Conservation (phyloP, 495 filamentous ascomycete species). For the Parathielavia hyrcaniae region DNA sequence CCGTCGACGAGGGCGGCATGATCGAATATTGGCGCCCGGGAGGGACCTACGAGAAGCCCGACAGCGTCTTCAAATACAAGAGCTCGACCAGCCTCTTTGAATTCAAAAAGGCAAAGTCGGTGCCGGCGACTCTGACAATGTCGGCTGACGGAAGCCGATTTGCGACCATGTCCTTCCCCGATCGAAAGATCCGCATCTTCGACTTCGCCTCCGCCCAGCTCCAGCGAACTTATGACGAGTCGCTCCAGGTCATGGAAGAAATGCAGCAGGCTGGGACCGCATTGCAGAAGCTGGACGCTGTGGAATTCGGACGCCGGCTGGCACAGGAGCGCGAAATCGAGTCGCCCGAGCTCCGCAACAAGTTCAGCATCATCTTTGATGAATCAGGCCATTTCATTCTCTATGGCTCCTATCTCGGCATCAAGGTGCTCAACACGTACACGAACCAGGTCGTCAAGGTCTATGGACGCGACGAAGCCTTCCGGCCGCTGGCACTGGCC, state of each 20-base stretch:
- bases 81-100: slow-evolving; percentile 90
- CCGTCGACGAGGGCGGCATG: slow-evolving; percentile 87
- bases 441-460: slow-evolving; percentile 85
- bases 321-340: slow-evolving; percentile 85
- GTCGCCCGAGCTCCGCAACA: slow-evolving; percentile 53
- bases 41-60: slow-evolving; percentile 78
- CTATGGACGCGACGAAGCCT: slow-evolving; percentile 81
- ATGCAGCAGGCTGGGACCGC: slow-evolving; percentile 92
- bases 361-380: slow-evolving; percentile 85
- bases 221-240: slow-evolving; percentile 90
- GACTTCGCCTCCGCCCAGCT: slow-evolving; percentile 86
- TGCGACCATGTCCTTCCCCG: slow-evolving; percentile 85
- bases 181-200: slow-evolving; percentile 86
- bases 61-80: slow-evolving; percentile 86
- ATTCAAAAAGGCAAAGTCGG: slow-evolving; percentile 90
- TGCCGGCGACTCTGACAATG: slow-evolving; percentile 76
- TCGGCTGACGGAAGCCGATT: slow-evolving; percentile 81
- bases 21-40: slow-evolving; percentile 91
- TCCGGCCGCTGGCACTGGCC: slow-evolving; percentile 72
- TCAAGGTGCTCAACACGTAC: slow-evolving; percentile 90
- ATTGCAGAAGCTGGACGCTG: slow-evolving; percentile 67
- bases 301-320: slow-evolving; percentile 87
- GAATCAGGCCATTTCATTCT: slow-evolving; percentile 93
- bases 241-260: slow-evolving; percentile 72
- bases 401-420: slow-evolving; percentile 84